Conservation (phyloP, 768 basidiomycete species). For the Serendipita indica region DNA sequence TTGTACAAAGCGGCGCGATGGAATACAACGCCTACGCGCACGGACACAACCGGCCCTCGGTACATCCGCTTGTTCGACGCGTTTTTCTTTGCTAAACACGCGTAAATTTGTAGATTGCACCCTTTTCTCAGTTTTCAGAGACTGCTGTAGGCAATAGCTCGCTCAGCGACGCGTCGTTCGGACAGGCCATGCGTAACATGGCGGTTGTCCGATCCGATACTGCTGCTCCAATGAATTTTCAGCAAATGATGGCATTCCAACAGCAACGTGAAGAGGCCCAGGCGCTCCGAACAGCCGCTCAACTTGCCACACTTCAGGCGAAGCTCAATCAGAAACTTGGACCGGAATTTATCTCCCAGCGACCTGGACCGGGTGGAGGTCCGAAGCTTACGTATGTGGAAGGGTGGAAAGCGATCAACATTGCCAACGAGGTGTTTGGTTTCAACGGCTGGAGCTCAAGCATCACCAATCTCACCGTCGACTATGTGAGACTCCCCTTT, state of each 20-base stretch:
- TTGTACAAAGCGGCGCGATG: conserved; percentile 6
- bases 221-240: neutral
- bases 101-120: neutral
- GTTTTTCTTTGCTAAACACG: neutral
- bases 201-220: neutral
- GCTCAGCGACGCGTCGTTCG: neutral
- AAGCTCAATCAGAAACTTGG: conserved; percentile 81
- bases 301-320: conserved; percentile 58
- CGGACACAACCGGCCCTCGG: neutral
- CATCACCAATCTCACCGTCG: conserved; percentile 53
- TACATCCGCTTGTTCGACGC: neutral
- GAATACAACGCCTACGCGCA: neutral
- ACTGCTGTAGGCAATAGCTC: neutral
- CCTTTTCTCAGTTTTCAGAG: neutral
- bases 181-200: neutral
- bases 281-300: conserved; percentile 31
- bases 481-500: conserved; percentile 17
- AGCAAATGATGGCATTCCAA: neutral
- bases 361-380: conserved; percentile 77
- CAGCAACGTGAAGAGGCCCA: neutral
- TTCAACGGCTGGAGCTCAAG: conserved; percentile 92
- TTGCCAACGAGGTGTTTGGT: conserved; percentile 97
- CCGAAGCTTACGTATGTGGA: conserved; percentile 87
- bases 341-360: conserved; percentile 81
- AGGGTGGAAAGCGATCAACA: conserved; percentile 95